These are phyloP conservation scores for Cercospora brassicicola DNA, from an alignment of 2,329 filamentous ascomycete genomes.

Conservation along the genomic window DNA sequence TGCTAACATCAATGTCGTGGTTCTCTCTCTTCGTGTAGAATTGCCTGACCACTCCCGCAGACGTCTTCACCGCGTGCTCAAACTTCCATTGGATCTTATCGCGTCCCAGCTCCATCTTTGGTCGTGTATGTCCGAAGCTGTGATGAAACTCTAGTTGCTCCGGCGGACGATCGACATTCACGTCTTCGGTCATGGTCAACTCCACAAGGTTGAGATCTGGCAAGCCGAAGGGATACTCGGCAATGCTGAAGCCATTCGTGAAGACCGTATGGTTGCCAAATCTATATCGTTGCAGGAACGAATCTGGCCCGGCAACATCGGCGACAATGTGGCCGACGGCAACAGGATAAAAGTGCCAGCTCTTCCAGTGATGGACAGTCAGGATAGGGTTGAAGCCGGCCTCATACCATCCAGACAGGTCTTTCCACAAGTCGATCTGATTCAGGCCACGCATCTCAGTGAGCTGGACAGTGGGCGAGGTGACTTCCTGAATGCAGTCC, in stretches of 20 bases:
- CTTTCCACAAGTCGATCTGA: slow-evolving; percentile 34
- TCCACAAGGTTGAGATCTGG: slow-evolving; percentile 34
- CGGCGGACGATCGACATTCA: slow-evolving; percentile 21
- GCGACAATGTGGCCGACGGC: slow-evolving; percentile 29
- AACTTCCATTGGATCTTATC: slow-evolving; percentile 34
- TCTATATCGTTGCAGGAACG: slow-evolving; percentile 32
- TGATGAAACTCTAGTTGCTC: slow-evolving; percentile 29
- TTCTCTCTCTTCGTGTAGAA: slow-evolving; percentile 31
- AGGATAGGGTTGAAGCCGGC: slow-evolving; percentile 29
- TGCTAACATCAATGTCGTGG: slow-evolving; percentile 19
- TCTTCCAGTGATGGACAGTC: slow-evolving; percentile 37
- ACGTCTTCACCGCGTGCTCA: slow-evolving; percentile 24
- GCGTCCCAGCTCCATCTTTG: slow-evolving; percentile 26
- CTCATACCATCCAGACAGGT: slow-evolving; percentile 35
- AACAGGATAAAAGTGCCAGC: slow-evolving; percentile 32
- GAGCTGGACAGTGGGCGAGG: slow-evolving; percentile 31
- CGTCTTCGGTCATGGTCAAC: slow-evolving; percentile 32
- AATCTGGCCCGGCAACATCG: slow-evolving; percentile 31
- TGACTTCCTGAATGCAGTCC: slow-evolving; percentile 32
- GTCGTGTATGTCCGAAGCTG: slow-evolving; percentile 31
- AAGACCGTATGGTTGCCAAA: slow-evolving; percentile 31
- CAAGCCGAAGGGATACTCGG: slow-evolving; percentile 30
- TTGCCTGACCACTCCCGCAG: slow-evolving; percentile 30
- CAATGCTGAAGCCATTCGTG: slow-evolving; percentile 34
- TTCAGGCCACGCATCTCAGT: slow-evolving; percentile 32